Evolutionary conservation across 371 early-diverging fungal genomes (phyloP).

Genomic region (Lichtheimia hyalospora): DNA sequence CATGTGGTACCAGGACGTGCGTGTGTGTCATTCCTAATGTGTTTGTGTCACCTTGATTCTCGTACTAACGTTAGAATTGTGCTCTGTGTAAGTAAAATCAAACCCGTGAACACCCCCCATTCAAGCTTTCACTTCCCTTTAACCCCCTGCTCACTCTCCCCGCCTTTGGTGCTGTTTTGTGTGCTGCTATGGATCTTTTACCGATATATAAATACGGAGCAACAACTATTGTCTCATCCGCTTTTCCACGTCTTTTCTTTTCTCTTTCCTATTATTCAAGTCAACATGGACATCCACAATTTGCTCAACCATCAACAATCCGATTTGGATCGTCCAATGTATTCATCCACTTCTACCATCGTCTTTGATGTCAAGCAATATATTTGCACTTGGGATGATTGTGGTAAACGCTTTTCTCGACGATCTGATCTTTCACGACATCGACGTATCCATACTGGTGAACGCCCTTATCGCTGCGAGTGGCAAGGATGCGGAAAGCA

Average conservation of each 20-base stretch:
- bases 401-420: slow-evolving; percentile 75
- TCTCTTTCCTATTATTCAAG: slow-evolving; percentile 5
- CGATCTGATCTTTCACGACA: slow-evolving; percentile 78
- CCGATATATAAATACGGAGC: slow-evolving; percentile 17
- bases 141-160: neutral
- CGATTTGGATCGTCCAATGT: neutral
- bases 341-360: neutral
- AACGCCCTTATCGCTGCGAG: slow-evolving; percentile 65
- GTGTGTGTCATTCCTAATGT: slow-evolving; percentile 13
- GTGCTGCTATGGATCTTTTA: too few species aligned
- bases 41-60: slow-evolving; percentile 17
- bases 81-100: neutral
- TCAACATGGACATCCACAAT: slow-evolving; percentile 47
- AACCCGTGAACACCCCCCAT: slow-evolving; percentile 8
- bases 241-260: slow-evolving; percentile 4
- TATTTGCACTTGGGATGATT: slow-evolving; percentile 64
- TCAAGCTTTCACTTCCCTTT: neutral
- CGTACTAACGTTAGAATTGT: neutral
- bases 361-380: slow-evolving; percentile 42
- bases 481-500: slow-evolving; percentile 67
- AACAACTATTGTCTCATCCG: slow-evolving; percentile 12
- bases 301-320: slow-evolving; percentile 33
- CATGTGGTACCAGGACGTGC: slow-evolving; percentile 6
- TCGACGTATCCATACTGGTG: slow-evolving; percentile 72
- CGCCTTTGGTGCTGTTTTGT: neutral